Evolutionary conservation across 495 filamentous ascomycete species (phyloP), one percentile per base, ranked within the genome.

Genomic region (Penicillium waksmanii): DNA sequence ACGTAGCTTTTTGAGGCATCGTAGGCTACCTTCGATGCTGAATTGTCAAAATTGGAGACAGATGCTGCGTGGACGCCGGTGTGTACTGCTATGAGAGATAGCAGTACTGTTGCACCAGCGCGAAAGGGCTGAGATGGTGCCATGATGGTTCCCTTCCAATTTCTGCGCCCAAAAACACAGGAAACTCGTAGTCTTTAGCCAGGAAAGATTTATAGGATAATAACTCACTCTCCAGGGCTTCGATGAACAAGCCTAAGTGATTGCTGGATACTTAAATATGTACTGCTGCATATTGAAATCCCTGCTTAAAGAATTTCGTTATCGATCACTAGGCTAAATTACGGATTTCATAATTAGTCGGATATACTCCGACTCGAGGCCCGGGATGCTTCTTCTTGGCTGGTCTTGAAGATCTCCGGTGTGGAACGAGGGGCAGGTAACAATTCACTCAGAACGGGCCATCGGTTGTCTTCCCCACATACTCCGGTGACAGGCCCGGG

Each of bases 291-390:
- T 50, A 25, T 50, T 40, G 21, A 53, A 53, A 42, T 53, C 18
- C 31, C 51, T 36, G 31, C 18, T 36, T 36, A 38, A 38, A 36
- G 31, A 53, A 25, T 50, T 50, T 50, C 23, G 19, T 50, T 23
- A 50, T 50, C 47, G 47, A 50, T 50, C 47, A 23, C 31, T 38
- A 53, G 51, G 51, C 51, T 53, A 53, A 53, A 53, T 53, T 53
- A 53, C 51, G 31, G 51, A 23, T 38, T 19, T 40, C n/a, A 36
- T 53, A 53, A 21, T 36, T n/a, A 40, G 31, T 40, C 18, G 51
- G 51, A 36, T 23, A 40, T 53, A 42, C 51, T 38, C 27, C 27
- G 5, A 31, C 27, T 31, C 27, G 27, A 31, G 5, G 27, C 6
- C 27, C 27, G 27, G 6, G 27, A 31, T 31, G 27, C 8, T 40